Evolutionary conservation across 768 basidiomycete species (phyloP), one percentile per base, ranked within the genome.

Genomic region (Russula abietina): DNA sequence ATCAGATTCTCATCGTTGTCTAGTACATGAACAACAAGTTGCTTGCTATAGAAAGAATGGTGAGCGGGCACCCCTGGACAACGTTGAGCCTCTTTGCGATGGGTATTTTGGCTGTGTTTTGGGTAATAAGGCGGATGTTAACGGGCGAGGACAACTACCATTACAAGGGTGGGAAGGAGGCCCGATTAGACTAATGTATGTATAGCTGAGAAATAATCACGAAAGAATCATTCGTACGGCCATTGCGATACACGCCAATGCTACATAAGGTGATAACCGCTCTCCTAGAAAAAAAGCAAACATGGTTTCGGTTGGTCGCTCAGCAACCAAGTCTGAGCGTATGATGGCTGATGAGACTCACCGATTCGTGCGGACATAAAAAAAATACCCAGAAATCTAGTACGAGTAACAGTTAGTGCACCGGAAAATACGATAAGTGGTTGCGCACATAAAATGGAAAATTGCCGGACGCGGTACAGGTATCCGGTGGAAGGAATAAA

Each of bases 301-400:
- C 22, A 24, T 1, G 9, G n/a, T 22, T 16, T 39, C 49, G 46
- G 57, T 62, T 51, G 48, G 57, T 9, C n/a, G 26, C 3, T 46
- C 41, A 43, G 19, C 17, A n/a, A 33, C 12, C 4, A 46, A 10
- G 22, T 28, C 9, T 12, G 14, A 3, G n/a, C 2, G 32, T 5
- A 17, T 49, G 48, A 17, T 3, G 10, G 7, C 30, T n/a, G 45
- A 32, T 41, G 6, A 33, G 2, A 74, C 83, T 62, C 70, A 93
- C 94, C 97, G 79, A 99, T 93, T 55, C 97, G 82, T 12, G 97
- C 96, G 54, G 86, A 90, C 82, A 94, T 99, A 83, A 90, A 98
- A 74, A 98, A 89, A 11, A 98, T 73, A 7, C 96, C 96, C 28
- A 90, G 77, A 73, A 98, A 93, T 5, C 96, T 98, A 22, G 60